phyloP scores from a whole-genome alignment of 2,329 filamentous ascomycete genomes.

The Xylaria sp. region DNA sequence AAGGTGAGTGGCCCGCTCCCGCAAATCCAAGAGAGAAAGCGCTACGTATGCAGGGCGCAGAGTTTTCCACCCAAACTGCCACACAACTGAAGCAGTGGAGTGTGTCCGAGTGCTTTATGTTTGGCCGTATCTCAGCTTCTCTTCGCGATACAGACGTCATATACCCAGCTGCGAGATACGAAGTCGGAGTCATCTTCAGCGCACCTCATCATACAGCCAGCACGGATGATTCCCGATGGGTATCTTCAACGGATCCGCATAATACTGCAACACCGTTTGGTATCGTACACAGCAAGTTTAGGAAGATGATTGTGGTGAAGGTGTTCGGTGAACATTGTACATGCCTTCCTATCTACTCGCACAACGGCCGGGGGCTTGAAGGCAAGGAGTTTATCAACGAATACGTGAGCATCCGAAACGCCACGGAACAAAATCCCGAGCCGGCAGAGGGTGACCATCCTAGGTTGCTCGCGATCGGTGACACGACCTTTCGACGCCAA shows the following conservation, averaged over 20 bases:
- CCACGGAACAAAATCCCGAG: slow-evolving; percentile 17
- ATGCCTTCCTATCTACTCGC: slow-evolving; percentile 45
- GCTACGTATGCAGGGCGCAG: slow-evolving; percentile 16
- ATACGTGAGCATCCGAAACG: slow-evolving; percentile 44
- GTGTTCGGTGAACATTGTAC: slow-evolving; percentile 39
- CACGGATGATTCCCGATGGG: slow-evolving; percentile 28
- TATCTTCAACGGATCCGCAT: slow-evolving; percentile 39
- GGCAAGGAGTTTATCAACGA: slow-evolving; percentile 37
- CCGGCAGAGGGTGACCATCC: slow-evolving; percentile 35
- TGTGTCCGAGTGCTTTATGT: slow-evolving; percentile 23
- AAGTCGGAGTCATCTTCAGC: slow-evolving; percentile 39
- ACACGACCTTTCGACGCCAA: slow-evolving; percentile 18
- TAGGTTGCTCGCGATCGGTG: slow-evolving; percentile 28
- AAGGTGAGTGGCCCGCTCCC: slow-evolving; percentile 24
- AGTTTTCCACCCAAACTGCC: slow-evolving; percentile 25
- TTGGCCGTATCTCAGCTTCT: slow-evolving; percentile 27
- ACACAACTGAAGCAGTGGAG: slow-evolving; percentile 32
- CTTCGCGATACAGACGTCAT: slow-evolving; percentile 37
- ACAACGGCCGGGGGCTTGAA: slow-evolving; percentile 42
- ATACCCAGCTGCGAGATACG: slow-evolving; percentile 28
- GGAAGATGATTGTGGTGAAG: slow-evolving; percentile 45
- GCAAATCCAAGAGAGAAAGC: not conserved
- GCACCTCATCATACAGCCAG: slow-evolving; percentile 36
- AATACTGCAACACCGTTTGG: slow-evolving; percentile 45
- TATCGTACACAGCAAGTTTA: slow-evolving; percentile 43